Evolutionary conservation across 1,284 basidiomycete species (phyloP).

Genomic region (Cryptococcus maquisensis): DNA sequence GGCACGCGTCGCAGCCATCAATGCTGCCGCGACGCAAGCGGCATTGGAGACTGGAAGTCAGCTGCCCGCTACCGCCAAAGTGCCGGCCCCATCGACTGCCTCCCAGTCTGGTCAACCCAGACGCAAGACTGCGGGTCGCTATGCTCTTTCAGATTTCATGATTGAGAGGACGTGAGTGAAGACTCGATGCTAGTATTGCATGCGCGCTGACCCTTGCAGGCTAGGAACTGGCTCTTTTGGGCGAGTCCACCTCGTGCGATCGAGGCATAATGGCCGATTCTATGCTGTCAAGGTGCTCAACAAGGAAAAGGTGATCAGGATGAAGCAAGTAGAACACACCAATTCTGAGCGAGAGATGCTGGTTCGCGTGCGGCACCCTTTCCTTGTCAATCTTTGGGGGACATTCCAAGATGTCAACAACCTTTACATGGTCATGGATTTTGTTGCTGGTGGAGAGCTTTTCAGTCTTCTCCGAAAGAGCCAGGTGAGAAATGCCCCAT

Average conservation of each 20-base stretch:
- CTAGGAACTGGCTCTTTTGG: conserved; percentile 93
- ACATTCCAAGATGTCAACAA: conserved; percentile 91
- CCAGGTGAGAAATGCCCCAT: conserved; percentile 57
- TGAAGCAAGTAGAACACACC: conserved; percentile 97
- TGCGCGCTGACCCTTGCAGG: conserved; percentile 19
- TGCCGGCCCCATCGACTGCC: conserved; percentile 15
- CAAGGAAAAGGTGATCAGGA: conserved; percentile 89
- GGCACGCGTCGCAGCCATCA: conserved; percentile 49
- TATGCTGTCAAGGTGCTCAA: conserved; percentile 92
- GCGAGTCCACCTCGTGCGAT: conserved; percentile 85
- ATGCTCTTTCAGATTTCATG: conserved; percentile 52
- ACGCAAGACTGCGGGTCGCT: conserved; percentile 53
- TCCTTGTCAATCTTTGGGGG: conserved; percentile 98
- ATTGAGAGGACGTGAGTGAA: conserved; percentile 51
- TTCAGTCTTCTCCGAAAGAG: conserved; percentile 86
- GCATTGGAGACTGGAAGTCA: conserved; percentile 36
- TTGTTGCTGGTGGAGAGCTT: conserved; percentile 94
- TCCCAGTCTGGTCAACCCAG: conserved; percentile 28
- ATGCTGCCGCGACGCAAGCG: conserved; percentile 47
- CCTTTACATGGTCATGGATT: conserved; percentile 99
- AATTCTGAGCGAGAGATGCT: conserved; percentile 93
- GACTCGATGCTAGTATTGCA: neutral
- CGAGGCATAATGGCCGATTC: conserved; percentile 85
- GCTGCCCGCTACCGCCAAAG: conserved; percentile 18
- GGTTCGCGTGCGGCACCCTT: conserved; percentile 84